Evolutionary conservation across 768 basidiomycete genomes (phyloP).

Genomic region (Cystobasidium ongulense): DNA sequence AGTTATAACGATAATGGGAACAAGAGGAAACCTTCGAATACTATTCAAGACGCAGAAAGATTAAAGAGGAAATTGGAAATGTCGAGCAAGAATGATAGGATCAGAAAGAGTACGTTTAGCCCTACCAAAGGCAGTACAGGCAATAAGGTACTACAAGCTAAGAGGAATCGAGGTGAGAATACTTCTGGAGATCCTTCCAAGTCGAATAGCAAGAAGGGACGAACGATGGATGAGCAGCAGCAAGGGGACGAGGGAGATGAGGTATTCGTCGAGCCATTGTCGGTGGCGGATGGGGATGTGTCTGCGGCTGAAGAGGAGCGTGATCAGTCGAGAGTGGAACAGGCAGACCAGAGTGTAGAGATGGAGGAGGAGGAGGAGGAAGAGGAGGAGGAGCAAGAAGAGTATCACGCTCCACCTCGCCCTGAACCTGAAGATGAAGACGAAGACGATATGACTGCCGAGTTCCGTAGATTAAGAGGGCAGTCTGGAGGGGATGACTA

Average conservation of each 20-base stretch:
- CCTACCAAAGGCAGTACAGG: neutral
- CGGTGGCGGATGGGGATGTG: neutral
- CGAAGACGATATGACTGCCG: constrained; percentile 22
- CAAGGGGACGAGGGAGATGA: neutral
- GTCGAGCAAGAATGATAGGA: neutral
- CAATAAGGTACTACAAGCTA: neutral
- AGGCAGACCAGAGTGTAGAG: neutral
- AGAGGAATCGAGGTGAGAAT: neutral
- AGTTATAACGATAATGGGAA: neutral
- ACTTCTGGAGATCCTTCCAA: neutral
- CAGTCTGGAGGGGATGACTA: neutral
- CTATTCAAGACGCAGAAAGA: neutral
- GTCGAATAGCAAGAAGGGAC: neutral
- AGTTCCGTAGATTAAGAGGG: constrained; percentile 19
- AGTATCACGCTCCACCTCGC: neutral
- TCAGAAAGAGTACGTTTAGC: neutral
- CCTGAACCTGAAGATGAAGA: no score
- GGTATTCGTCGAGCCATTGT: neutral
- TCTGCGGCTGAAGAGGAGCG: neutral
- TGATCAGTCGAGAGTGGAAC: neutral
- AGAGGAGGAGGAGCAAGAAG: neutral
- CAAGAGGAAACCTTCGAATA: neutral
- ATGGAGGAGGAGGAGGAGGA: neutral
- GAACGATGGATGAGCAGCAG: neutral
- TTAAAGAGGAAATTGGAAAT: neutral